Evolutionary conservation across 2,329 filamentous ascomycete species (phyloP), one percentile per base, ranked within the genome.

Genomic region (Botrytis byssoidea): DNA sequence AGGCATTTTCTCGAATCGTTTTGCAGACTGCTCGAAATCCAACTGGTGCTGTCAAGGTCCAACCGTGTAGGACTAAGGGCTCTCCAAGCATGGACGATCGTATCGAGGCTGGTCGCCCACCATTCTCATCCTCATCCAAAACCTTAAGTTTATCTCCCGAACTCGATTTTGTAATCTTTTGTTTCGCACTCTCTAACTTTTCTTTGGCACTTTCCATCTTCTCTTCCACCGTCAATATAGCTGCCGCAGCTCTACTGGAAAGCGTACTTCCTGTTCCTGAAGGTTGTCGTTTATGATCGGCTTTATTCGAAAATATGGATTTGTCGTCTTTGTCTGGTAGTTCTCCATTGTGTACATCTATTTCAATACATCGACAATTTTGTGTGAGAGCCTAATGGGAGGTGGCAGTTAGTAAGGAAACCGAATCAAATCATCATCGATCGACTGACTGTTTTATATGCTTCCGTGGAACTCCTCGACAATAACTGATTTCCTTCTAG

Each of bases 301-400:
- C 82, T 16, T 79, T 79, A 73, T 82, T 83, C 82, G 29, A 84
- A 81, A 75, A 80, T 77, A 71, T 69, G 29, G 73, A 71, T 61
- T 71, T 68, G 14, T 71, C 65, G 65, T 80, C 80, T 22, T 81
- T 79, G n/a, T 80, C 77, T 60, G 79, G 72, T 10, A 81, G 78
- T 65, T 88, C 85, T 20, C 94, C 93, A 82, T 98, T 93, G 93
- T 95, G 97, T 4, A 98, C 94, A 80, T 98, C 95, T 72, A 98
- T 96, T 82, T 98, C 95, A 65, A 98, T 94, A 80, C 94, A 98
- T 75, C 95, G 90, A 80, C 95, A 97, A 66, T 93, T 93, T 70
- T 90, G 88, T 51, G 88, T 85, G 20, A 98, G 88, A 20, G 92
- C 91, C 88, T 93, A 63, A 35, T 37, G 32, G 12, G 40, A 22